Evolutionary conservation across 441 rosid species (phyloP), one percentile per base, ranked within the genome.

Genomic region (Aleurites moluccanus): DNA sequence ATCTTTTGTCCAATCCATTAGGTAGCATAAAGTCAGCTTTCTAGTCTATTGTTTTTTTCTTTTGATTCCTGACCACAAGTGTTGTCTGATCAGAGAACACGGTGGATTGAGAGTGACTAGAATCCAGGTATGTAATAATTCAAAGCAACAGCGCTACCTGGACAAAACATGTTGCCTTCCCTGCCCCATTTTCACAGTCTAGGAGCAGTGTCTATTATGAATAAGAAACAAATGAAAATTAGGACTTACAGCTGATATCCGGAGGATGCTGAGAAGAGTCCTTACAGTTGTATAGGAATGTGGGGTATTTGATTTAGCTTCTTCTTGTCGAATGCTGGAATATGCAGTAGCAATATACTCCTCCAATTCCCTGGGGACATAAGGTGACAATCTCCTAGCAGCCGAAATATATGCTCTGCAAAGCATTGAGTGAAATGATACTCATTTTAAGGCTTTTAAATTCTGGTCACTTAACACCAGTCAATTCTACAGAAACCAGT

Each of bases 251-350:
- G 98, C 91, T 79, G 99, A 94, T 86, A 96, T 89, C 50, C 98
- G 94, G 47, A 94, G 95, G 78, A 96, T 91, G 83, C 99, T 96
- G 68, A 94, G 98, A 76, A 96, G 86, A 64, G 98, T 94, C 81
- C 99, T 86, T 77, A 92, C 90, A 38, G 99, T 96, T 73, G 99
- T 96, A 81, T 96, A 94, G 49, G 98, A 94, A 80, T 96, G 98
- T 66, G 98, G 98, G 55, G 93, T 79, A 70, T 85, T 92, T 62
- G 98, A 87, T 85, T 85, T 89, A 33, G 98, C 96, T 86, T 96
- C 99, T 85, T 96, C 99, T 83, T 94, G 99, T 25, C 98, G 88
- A 82, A 96, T 92, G 77, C 89, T 87, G 67, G 93, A 94, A 81
- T 96, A 96, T 67, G 98, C 98, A 73, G 93, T 89, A 73, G 98